Conservation (phyloP, 2,329 filamentous ascomycete species). For the Fusarium sp. region DNA sequence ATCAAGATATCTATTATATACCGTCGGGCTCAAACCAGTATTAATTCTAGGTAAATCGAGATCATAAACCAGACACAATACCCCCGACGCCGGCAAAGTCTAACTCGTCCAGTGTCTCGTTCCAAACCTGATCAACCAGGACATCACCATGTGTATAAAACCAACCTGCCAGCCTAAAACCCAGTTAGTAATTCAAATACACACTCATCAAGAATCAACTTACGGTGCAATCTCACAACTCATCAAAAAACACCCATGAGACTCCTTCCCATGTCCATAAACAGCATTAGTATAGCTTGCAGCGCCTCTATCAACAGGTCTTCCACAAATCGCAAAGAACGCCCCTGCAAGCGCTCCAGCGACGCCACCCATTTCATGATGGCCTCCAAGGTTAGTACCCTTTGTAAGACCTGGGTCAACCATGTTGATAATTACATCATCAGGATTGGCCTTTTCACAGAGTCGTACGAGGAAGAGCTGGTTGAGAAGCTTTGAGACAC, state of each 20-base stretch:
- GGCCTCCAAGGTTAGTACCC: slow-evolving; percentile 39
- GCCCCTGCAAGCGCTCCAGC: background rate
- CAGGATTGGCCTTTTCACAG: slow-evolving; percentile 47
- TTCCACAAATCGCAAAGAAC: slow-evolving; percentile 39
- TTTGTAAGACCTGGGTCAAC: slow-evolving; percentile 49
- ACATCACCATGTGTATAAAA: slow-evolving; percentile 25
- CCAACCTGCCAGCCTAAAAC: slow-evolving; percentile 26
- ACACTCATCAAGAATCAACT: background rate
- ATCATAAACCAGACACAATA: slow-evolving; percentile 6
- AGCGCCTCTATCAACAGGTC: slow-evolving; percentile 53
- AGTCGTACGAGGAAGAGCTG: slow-evolving; percentile 53
- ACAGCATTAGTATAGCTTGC: slow-evolving; percentile 60
- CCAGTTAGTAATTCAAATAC: background rate
- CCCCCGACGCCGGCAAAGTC: background rate
- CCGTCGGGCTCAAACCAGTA: too few species aligned
- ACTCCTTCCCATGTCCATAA: slow-evolving; percentile 58
- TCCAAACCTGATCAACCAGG: slow-evolving; percentile 28
- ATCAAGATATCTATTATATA: background rate
- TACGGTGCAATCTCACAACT: slow-evolving; percentile 52
- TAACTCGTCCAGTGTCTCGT: slow-evolving; percentile 28
- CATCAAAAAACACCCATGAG: slow-evolving; percentile 62
- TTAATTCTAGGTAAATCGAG: too few species aligned
- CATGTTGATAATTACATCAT: slow-evolving; percentile 51
- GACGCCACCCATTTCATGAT: slow-evolving; percentile 13
- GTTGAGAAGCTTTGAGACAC: slow-evolving; percentile 45